A percentile compares a stretch with the other conserved stretches of the same genome.
Conservation (phyloP, 2,329 filamentous ascomycete species). For the Microdochium paspali region DNA sequence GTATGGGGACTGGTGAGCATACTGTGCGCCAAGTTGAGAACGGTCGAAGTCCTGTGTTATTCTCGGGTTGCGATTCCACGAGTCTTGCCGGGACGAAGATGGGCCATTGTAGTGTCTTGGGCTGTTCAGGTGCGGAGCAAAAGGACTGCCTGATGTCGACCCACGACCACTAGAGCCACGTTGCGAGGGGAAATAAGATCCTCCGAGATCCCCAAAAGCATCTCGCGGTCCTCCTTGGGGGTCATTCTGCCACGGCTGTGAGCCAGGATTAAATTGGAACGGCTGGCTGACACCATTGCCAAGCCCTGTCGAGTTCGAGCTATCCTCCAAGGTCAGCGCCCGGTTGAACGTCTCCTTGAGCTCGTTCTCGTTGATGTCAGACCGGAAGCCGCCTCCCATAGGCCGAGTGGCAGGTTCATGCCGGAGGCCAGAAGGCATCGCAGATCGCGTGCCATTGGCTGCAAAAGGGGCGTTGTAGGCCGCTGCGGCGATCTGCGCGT, state of each 20-base stretch:
- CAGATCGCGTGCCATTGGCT: conserved; percentile 5
- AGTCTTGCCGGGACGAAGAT: conserved; percentile 19
- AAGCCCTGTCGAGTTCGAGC: conserved; percentile 12
- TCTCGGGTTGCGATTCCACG: conserved; percentile 26
- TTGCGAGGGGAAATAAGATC: conserved; percentile 15
- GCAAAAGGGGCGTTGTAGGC: conserved; percentile 11
- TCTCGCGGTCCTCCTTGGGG: conserved; percentile 20
- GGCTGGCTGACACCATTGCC: conserved; percentile 17
- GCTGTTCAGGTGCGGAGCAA: conserved; percentile 18
- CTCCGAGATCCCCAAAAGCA: conserved; percentile 19
- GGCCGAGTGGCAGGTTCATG: conserved; percentile 8
- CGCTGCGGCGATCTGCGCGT: conserved; percentile 5
- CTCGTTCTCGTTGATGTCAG: conserved; percentile 26
- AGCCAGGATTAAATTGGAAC: conserved; percentile 37
- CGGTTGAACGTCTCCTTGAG: conserved; percentile 23
- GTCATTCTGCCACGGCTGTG: conserved; percentile 34
- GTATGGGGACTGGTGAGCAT: conserved; percentile 14
- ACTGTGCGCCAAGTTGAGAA: conserved; percentile 22
- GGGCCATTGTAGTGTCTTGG: conserved; percentile 18
- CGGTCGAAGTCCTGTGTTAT: conserved; percentile 27
- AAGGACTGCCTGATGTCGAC: conserved; percentile 22
- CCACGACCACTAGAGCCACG: conserved; percentile 29
- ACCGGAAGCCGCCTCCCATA: conserved; percentile 6
- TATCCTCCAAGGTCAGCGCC: conserved; percentile 23
- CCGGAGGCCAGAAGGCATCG: conserved; percentile 6